A percentile compares a stretch with the other conserved stretches of the same genome.
Evolutionary conservation across 1,284 basidiomycete species (phyloP).

Genomic region (Erythrobasidium hasegawianum): DNA sequence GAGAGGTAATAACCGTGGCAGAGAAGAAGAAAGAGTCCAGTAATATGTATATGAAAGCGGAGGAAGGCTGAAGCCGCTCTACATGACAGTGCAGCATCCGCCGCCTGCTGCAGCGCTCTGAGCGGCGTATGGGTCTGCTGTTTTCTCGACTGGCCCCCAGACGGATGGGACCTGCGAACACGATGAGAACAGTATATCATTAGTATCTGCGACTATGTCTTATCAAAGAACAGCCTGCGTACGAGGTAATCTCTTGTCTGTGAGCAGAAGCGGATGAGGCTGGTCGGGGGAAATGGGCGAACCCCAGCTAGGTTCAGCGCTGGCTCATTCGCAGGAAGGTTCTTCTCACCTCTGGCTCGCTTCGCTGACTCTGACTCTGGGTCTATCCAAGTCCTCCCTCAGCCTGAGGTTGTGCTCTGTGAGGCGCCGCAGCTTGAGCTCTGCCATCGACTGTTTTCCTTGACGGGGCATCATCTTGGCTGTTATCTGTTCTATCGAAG

Average conservation of each 20-base stretch:
- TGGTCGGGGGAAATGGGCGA: constrained; percentile 45
- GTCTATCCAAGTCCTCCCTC: constrained; percentile 80
- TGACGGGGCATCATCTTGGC: constrained; percentile 46
- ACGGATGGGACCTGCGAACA: constrained; percentile 68
- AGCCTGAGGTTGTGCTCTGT: constrained; percentile 90
- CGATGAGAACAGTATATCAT: constrained; percentile 34
- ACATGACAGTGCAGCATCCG: constrained; percentile 59
- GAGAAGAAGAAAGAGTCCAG: no score
- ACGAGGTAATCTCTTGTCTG: constrained; percentile 76
- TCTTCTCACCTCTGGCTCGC: constrained; percentile 73
- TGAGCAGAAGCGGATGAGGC: constrained; percentile 87
- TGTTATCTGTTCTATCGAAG: background rate
- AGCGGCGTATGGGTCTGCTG: constrained; percentile 82
- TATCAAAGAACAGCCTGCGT: background rate
- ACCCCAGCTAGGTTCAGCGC: no score
- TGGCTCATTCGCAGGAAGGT: no score
- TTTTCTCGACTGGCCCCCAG: constrained; percentile 87
- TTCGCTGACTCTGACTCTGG: constrained; percentile 82
- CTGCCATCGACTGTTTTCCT: constrained; percentile 64
- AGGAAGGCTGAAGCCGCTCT: no score
- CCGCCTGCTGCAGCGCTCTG: constrained; percentile 54
- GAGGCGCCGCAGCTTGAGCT: constrained; percentile 88
- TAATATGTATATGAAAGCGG: no score
- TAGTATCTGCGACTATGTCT: background rate
- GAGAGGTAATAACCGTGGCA: no score